Evolutionary conservation across 2,329 filamentous ascomycete species (phyloP).

Genomic region (Hypocrella siamensis): DNA sequence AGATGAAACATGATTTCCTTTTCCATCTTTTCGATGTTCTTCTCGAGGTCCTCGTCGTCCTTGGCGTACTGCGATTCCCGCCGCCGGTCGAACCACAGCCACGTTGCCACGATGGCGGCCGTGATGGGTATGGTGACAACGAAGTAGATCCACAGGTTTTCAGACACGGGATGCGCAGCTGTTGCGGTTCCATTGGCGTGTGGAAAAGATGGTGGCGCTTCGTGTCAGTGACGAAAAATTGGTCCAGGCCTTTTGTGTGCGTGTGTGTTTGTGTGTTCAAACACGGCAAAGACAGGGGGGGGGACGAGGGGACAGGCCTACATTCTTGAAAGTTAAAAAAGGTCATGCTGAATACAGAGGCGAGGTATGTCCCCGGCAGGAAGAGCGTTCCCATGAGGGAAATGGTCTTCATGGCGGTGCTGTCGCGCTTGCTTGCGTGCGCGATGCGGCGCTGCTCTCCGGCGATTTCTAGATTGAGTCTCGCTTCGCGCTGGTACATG

Average conservation of each 20-base stretch:
- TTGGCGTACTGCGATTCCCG: conserved; percentile 30
- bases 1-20: conserved; percentile 39
- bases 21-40: conserved; percentile 40
- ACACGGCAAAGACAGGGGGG: neutral
- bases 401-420: conserved; percentile 49
- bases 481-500: conserved; percentile 48
- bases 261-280: neutral
- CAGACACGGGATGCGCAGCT: conserved; percentile 27
- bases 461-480: conserved; percentile 47
- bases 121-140: conserved; percentile 44
- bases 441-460: conserved; percentile 43
- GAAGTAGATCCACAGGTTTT: conserved; percentile 47
- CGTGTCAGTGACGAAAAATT: neutral
- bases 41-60: conserved; percentile 36
- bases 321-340: conserved; percentile 46
- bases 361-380: conserved; percentile 44
- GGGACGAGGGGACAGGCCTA: conserved; percentile 9
- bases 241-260: neutral
- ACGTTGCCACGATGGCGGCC: conserved; percentile 34
- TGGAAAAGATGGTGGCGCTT: no score
- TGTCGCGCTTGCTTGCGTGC: conserved; percentile 44
- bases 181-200: no score
- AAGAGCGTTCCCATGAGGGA: conserved; percentile 49
- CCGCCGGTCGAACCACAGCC: conserved; percentile 36
- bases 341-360: conserved; percentile 50